Percentiles rank a stretch among this genome's conserved stretches.
Conservation (phyloP, 352 stramenopile species). For the Phytopythium helicoides region DNA sequence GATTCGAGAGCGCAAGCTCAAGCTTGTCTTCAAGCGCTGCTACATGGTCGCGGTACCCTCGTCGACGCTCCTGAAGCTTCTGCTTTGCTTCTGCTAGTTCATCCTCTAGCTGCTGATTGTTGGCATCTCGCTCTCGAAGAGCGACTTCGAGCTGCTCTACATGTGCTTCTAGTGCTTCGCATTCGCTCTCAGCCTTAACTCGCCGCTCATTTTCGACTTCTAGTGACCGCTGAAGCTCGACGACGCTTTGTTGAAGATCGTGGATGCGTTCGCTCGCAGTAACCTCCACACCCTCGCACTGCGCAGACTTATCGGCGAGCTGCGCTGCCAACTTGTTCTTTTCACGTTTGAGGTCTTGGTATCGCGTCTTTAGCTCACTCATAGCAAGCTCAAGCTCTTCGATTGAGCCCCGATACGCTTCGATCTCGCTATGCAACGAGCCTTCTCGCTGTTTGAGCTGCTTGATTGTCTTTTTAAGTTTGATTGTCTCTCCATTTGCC, state of each 20-base stretch:
- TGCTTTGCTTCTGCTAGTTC: slow-evolving; percentile 33
- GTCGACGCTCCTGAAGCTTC: slow-evolving; percentile 46
- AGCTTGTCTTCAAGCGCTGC: slow-evolving; percentile 25
- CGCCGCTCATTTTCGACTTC: too few species aligned
- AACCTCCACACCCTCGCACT: slow-evolving; percentile 38
- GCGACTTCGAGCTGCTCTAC: slow-evolving; percentile 31
- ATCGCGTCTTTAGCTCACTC: slow-evolving; percentile 22
- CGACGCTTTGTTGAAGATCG: slow-evolving; percentile 32
- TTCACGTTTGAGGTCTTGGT: slow-evolving; percentile 35
- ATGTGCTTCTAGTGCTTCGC: slow-evolving; percentile 32
- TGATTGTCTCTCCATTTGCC: slow-evolving; percentile 28
- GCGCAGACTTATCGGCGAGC: slow-evolving; percentile 34
- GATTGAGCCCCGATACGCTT: slow-evolving; percentile 34
- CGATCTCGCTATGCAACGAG: slow-evolving; percentile 26
- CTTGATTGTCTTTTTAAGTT: slow-evolving; percentile 47
- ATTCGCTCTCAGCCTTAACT: slow-evolving; percentile 20
- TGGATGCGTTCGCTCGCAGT: slow-evolving; percentile 49
- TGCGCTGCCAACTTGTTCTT: slow-evolving; percentile 20
- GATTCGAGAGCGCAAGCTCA: slow-evolving; percentile 30
- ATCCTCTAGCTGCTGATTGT: slow-evolving; percentile 31
- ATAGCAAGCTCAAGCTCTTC: slow-evolving; percentile 31
- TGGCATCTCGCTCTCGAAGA: slow-evolving; percentile 25
- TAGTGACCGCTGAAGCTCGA: slow-evolving; percentile 34
- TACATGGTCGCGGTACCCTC: slow-evolving; percentile 41
- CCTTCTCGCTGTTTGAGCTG: slow-evolving; percentile 39